Base-by-base conservation (phyloP, 352 stramenopile species). In the Poterioochromonas sp. region DNA sequence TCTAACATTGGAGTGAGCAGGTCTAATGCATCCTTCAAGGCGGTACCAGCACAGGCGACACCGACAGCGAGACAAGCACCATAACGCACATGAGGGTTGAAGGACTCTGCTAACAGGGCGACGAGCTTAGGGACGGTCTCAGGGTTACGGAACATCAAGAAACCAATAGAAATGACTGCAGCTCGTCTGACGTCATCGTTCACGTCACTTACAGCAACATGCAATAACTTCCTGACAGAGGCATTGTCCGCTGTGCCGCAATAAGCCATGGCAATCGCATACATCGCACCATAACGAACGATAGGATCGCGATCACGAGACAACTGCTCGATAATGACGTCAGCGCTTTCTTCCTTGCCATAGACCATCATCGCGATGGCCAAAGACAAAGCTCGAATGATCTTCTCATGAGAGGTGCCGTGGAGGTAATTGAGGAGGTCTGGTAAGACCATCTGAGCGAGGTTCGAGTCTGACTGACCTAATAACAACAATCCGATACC, bases 21-120 rank as follows among this genome's bases (percentile, higher is more conserved):
- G 49, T 96, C 90, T 76, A 99, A 92, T 49, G 93, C 95, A 83
- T 98, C 94, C 73, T 94, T 88, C 85, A 97, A 94, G n/a, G 92
- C 94, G 8, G 94, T 96, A 63, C 93, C 94, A 40, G 95, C 92
- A 84, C 95, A 98, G 26, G 95, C 93, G 83, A 99, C 98, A 47
- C 94, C 96, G 8, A 99, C 93, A 0, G 96, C 95, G 77, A 99
- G 95, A 85, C 94, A 98, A 77, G 95, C 94, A 18, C 95, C 96
- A 84, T 99, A 99, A 60, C 96, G 92, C 41, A 99, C 95, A 86
- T 99, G 95, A 49, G 96, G 94, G 86, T 99, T 99, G 86, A 98
- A 99, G 80, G 90, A 97, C 81, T 99, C 96, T 0, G 97, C 88
- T n/a, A 99, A 85, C 41, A 99, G 86, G 58, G 89, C 92, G 43